Base-by-base conservation (phyloP, 1,139 yeast species). In the Wickerhamomyces sp. region DNA sequence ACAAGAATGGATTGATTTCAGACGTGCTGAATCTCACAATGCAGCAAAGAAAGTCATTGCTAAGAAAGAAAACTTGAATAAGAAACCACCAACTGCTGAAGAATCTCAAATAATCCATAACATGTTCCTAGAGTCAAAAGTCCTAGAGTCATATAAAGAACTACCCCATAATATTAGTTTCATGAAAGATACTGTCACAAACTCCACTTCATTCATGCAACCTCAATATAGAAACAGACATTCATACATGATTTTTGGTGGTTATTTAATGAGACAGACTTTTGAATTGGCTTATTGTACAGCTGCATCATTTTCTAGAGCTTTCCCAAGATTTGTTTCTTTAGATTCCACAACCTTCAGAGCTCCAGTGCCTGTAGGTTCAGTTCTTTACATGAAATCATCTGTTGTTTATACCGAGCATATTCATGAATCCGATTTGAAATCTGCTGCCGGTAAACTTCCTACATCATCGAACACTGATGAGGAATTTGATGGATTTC, bases 161-260 rank as follows among this genome's bases (percentile, higher is more conserved):
- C 13, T 48, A 27, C 78, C 80, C 20, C 59, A 65, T 38, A 72
- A 74, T 49, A 60, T 81, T 36, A 64, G 72, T 35, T 76, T 74
- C 54, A 86, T 87, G 95, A 72, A 76, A 42, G 81, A 86, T 47
- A 81, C 96, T 1, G 64, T 64, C 36, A 73, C 85, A 42, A 68
- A 74, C 39, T 84, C 95, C 8, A 86, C 96, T 7, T 71, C 81
- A 52, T 81, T 89, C 63, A 90, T 89, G 94, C 97, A 89, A 65
- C 97, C 97, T 2, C 97, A 89, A 65, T 89, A 88, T 65, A 77
- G 97, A 63, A 89, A 89, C 67, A 77, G 96, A 59, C 96, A 89
- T 59, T 85, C 95, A 10, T 86, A 84, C 63, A 88, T 89, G 90
- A 86, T 89, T 38, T 89, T 89, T 60, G 97, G 97, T 50, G 97